Evolutionary conservation across 441 rosid genomes (phyloP).

Genomic region (Pelargonium fulgidum): DNA sequence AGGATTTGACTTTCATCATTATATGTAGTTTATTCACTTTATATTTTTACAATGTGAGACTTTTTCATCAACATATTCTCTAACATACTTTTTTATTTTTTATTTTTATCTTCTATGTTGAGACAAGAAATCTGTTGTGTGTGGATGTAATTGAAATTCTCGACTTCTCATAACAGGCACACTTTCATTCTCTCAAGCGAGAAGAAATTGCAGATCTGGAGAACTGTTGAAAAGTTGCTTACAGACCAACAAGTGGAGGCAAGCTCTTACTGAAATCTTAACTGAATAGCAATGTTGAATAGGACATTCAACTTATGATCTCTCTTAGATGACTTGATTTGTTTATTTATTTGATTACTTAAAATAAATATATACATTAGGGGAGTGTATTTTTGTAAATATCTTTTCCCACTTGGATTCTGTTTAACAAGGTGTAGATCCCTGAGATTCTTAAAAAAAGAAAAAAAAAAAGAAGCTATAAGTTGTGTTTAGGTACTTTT

Average conservation of each 20-base stretch:
- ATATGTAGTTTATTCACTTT: too few species aligned
- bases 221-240: conserved; percentile 69
- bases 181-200: conserved; percentile 65
- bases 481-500: neutral
- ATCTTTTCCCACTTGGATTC: neutral
- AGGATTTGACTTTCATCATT: too few species aligned
- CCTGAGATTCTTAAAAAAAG: neutral
- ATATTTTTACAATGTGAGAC: too few species aligned
- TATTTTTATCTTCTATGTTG: too few species aligned
- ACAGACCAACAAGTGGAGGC: conserved; percentile 98
- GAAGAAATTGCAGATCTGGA: conserved; percentile 80
- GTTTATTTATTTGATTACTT: too few species aligned
- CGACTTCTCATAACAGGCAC: conserved; percentile 49
- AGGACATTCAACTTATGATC: neutral
- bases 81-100: too few species aligned
- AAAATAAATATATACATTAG: neutral
- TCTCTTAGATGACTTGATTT: conserved; percentile 1
- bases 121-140: neutral
- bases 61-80: too few species aligned
- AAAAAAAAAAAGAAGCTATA: neutral
- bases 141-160: conserved; percentile 18
- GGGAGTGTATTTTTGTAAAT: neutral
- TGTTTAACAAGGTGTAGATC: neutral
- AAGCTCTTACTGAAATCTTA: conserved; percentile 29
- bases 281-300: conserved; percentile 11